phyloP scores from a whole-genome alignment of 768 basidiomycete genomes.

The Amyloporia xantha region DNA sequence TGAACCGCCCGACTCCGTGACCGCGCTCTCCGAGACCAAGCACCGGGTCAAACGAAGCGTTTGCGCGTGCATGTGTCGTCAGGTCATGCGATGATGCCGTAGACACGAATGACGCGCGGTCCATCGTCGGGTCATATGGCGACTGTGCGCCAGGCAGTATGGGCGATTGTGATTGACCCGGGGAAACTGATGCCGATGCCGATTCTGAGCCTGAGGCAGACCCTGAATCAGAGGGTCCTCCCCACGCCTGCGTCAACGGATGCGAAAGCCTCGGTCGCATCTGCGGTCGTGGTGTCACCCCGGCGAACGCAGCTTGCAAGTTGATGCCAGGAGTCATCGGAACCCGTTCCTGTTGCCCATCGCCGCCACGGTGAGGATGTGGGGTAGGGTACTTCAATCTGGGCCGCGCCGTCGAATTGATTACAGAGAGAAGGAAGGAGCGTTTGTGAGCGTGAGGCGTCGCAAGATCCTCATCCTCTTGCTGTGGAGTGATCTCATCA shows the following conservation, averaged over 20 bases:
- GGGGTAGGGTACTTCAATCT: conserved; percentile 61
- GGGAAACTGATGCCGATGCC: conserved; percentile 1
- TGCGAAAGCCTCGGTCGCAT: conserved; percentile 46
- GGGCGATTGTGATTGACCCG: background rate
- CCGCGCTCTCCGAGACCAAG: conserved; percentile 65
- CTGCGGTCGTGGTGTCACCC: conserved; percentile 57
- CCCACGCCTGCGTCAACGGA: conserved; percentile 52
- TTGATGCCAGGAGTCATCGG: conserved; percentile 25
- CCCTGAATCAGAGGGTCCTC: conserved; percentile 19
- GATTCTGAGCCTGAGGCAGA: conserved; percentile 16
- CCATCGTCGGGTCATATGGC: conserved; percentile 44
- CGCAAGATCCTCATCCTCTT: conserved; percentile 33
- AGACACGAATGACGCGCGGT: conserved; percentile 67
- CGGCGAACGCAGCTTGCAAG: conserved; percentile 51
- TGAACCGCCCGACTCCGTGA: conserved; percentile 70
- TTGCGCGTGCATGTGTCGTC: conserved; percentile 69
- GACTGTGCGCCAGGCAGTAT: conserved; percentile 16
- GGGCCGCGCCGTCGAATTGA: conserved; percentile 76
- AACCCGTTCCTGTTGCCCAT: conserved; percentile 13
- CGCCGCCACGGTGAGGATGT: conserved; percentile 28
- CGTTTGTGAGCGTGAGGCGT: conserved; percentile 71
- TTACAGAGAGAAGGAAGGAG: conserved; percentile 78
- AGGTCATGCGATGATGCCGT: conserved; percentile 87
- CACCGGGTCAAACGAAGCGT: conserved; percentile 84
- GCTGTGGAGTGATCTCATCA: conserved; percentile 22